Evolutionary conservation across 306 rosid species (phyloP), one percentile per base, ranked within the genome.

Genomic region (Cucurbita moschata): DNA sequence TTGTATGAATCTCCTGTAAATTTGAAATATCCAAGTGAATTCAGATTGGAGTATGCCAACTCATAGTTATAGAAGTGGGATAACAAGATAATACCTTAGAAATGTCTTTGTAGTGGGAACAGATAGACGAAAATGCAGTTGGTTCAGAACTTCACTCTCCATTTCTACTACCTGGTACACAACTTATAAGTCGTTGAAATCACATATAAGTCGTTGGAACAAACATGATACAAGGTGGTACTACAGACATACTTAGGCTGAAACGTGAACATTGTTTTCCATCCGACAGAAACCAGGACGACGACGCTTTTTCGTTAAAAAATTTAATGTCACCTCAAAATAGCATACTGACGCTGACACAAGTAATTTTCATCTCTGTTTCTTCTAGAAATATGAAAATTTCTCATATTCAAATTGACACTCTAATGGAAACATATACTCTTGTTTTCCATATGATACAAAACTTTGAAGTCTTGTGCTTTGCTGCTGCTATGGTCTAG

Each of bases 31-130:
- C 83, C 26, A 18, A 76, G 19, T 70, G 26, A 72, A 37, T 61
- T 55, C 30, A 19, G 59, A 60, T 40, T 62, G 64, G 61, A 23
- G 26, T 68, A 13, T 46, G 55, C 57, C 43, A 68, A 68, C 4
- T 26, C 26, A 61, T 60, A 60, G 35, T 18, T 30, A 18, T 38
- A 43, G 15, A 58, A 14, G 40, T 69, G 67, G 38, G 35, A 8
- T 26, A 47, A 55, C 10, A 73, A 18, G 75, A 72, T 72, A 75
- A 75, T 83, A 92, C 98, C 98, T 84, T 55, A 92, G 93, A 85
- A 92, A 92, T 75, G 98, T 84, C 87, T 92, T 90, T 68, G 86
- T 76, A 60, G 96, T 88, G 9, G 98, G 98, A 77, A 90, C 87
- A 50, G 93, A 85, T 80, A 92, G 71, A 39, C 89, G 96, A 77